A percentile compares a stretch with the other conserved stretches of the same genome.
Evolutionary conservation across 2,329 filamentous ascomycete genomes (phyloP).

Genomic region (Curvularia eragrostidis): DNA sequence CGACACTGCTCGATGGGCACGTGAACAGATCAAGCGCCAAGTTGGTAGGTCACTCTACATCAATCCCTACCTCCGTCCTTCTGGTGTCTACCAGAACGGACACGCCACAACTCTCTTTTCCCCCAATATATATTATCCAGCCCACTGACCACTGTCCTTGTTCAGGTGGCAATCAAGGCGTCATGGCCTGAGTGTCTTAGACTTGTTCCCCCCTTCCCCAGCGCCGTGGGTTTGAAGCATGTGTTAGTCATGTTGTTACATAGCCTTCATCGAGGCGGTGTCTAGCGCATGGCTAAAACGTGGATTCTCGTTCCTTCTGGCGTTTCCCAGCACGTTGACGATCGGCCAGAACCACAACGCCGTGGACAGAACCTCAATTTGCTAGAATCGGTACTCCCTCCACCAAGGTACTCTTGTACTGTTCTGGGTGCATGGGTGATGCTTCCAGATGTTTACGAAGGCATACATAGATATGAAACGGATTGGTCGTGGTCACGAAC

Average conservation of each 20-base stretch:
- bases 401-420: neutral
- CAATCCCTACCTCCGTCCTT: constrained; percentile 20
- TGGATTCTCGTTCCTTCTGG: constrained; percentile 9
- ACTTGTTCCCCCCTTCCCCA: constrained; percentile 14
- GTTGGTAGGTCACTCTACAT: constrained; percentile 50
- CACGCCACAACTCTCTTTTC: neutral
- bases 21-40: constrained; percentile 97
- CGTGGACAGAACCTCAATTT: neutral
- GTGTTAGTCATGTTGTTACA: constrained; percentile 26
- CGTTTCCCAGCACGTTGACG: constrained; percentile 5
- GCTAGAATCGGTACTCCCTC: neutral
- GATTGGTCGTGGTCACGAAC: neutral
- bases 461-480: neutral
- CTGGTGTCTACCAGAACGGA: constrained; percentile 7
- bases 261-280: constrained; percentile 12
- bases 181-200: constrained; percentile 44
- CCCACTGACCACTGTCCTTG: constrained; percentile 28
- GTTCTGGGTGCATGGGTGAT: neutral
- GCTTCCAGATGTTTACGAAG: neutral
- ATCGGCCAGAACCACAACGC: constrained; percentile 3
- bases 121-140: constrained; percentile 24
- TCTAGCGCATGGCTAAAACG: constrained; percentile 27
- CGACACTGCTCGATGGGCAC: constrained; percentile 95
- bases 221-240: constrained; percentile 19
- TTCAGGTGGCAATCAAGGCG: constrained; percentile 45